A percentile compares a stretch with the other conserved stretches of the same genome.
Conservation (phyloP, 1,284 basidiomycete species). For the Heliocybe sulcata region DNA sequence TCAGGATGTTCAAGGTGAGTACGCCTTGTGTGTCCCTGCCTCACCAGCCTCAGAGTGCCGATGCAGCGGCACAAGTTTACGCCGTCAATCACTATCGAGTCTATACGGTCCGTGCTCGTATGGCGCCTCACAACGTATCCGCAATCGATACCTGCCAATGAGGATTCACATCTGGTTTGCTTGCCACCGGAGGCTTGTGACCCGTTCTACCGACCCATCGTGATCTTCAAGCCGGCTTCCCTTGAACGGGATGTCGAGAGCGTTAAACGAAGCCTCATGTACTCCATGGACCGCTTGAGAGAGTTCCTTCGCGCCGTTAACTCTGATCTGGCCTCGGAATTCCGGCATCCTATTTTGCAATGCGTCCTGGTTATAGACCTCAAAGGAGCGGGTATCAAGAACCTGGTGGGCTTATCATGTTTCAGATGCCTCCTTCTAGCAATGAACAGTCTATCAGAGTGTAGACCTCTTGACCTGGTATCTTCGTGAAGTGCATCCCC, state of each 20-base stretch:
- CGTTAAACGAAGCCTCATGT: slow-evolving; percentile 2
- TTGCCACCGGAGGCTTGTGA: slow-evolving; percentile 46
- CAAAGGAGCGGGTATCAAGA: slow-evolving; percentile 47
- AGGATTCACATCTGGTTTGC: slow-evolving; percentile 30
- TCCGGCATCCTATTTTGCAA: slow-evolving; percentile 43
- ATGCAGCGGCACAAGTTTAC: slow-evolving; percentile 61
- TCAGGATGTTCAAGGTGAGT: slow-evolving; percentile 58
- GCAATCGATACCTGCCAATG: slow-evolving; percentile 10
- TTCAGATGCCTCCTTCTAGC: background rate
- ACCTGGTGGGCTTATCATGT: slow-evolving; percentile 36
- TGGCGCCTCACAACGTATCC: slow-evolving; percentile 51
- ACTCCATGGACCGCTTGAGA: slow-evolving; percentile 6
- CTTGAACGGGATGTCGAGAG: slow-evolving; percentile 22
- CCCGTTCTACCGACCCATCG: slow-evolving; percentile 54
- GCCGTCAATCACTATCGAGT: slow-evolving; percentile 54
- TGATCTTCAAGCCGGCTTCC: slow-evolving; percentile 36
- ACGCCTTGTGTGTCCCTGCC: slow-evolving; percentile 4
- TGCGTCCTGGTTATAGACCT: slow-evolving; percentile 69
- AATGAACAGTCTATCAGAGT: slow-evolving; percentile 29
- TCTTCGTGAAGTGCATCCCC: slow-evolving; percentile 55
- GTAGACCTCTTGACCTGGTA: slow-evolving; percentile 59
- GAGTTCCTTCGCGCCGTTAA: slow-evolving; percentile 6
- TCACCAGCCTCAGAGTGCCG: slow-evolving; percentile 9
- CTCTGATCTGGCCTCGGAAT: slow-evolving; percentile 9
- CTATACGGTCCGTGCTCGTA: slow-evolving; percentile 43